Conservation (phyloP, 441 rosid species). For the Erodium chrysanthum region DNA sequence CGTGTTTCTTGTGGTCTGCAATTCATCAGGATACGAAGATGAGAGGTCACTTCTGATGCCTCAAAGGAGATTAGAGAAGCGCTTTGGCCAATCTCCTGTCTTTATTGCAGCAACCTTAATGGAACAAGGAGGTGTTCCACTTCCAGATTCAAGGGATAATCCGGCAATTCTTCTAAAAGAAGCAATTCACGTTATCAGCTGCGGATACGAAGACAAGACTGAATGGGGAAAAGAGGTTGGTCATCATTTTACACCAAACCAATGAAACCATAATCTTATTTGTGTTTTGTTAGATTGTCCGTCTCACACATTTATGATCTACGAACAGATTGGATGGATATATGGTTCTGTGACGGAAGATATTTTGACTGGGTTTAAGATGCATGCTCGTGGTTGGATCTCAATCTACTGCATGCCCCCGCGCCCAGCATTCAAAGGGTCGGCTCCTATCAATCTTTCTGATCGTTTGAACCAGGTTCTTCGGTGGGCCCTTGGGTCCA, state of each 20-base stretch:
- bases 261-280: background rate
- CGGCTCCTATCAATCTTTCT: slow-evolving; percentile 96
- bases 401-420: slow-evolving; percentile 94
- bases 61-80: slow-evolving; percentile 88
- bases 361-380: slow-evolving; percentile 96
- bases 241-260: background rate
- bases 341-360: slow-evolving; percentile 97
- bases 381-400: slow-evolving; percentile 99
- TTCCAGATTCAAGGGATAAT: slow-evolving; percentile 71
- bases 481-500: slow-evolving; percentile 96
- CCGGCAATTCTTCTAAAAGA: slow-evolving; percentile 92
- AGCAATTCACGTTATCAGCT: slow-evolving; percentile 97
- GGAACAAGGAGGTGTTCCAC: slow-evolving; percentile 97
- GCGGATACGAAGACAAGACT: slow-evolving; percentile 91
- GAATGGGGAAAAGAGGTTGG: slow-evolving; percentile 94
- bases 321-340: slow-evolving; percentile 86
- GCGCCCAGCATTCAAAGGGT: slow-evolving; percentile 84
- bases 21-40: slow-evolving; percentile 94
- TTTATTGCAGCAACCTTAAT: slow-evolving; percentile 92
- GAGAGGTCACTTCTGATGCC: slow-evolving; percentile 92
- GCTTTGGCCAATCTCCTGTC: slow-evolving; percentile 90
- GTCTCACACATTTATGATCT: slow-evolving; percentile 10
- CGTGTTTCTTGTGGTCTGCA: slow-evolving; percentile 12
- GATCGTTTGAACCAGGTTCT: slow-evolving; percentile 98
- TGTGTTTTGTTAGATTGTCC: background rate